Base-by-base conservation (phyloP, 371 early-diverging fungal species). In the Actinomucor elegans region DNA sequence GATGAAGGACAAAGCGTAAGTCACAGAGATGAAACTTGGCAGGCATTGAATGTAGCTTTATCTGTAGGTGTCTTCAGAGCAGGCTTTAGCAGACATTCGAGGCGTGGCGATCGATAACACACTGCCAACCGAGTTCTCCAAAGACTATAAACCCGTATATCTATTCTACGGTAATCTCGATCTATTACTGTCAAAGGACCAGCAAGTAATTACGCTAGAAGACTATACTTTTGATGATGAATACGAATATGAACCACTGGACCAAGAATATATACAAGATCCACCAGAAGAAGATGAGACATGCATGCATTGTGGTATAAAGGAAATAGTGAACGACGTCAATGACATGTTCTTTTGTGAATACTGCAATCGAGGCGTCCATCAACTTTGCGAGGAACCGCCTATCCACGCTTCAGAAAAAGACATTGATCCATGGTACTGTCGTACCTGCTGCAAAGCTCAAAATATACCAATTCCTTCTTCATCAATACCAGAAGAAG, bases 301-400 rank as follows among this genome's bases (percentile, higher is more conserved):
- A 0, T 77, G 77, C 48, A 71, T 66, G 44, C 36, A 62, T n/a
- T 77, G 77, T 45, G 59, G 55, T 20, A 69, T 67, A 48, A 45
- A 52, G 7, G 77, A 77, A 3, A 61, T 61, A 29, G 36, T 57
- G n/a, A 55, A 64, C 3, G 58, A 64, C 42, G 32, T 66, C 15
- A 77, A 77, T 43, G 69, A 72, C 24, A 71, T 79, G 12, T 79
- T 73, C 40, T 62, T 67, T 40, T 79, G 79, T 37, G 79, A 79
- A 27, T 20, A 43, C 3, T 79, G 79, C 47, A 52, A 75, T 43
- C 34, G 46, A 41, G 69, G 70, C 11, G 69, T 79, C 0, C 79
- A 79, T 52, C 75, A 75, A 29, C 32, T 75, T 5, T 79, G 79
- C 48, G 75, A 72, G 27, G 48, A 57, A 4, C 79, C 79, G 8